Evolutionary conservation across 2,329 filamentous ascomycete species (phyloP), one percentile per base, ranked within the genome.

Genomic region (Aspergillus fijiensis): DNA sequence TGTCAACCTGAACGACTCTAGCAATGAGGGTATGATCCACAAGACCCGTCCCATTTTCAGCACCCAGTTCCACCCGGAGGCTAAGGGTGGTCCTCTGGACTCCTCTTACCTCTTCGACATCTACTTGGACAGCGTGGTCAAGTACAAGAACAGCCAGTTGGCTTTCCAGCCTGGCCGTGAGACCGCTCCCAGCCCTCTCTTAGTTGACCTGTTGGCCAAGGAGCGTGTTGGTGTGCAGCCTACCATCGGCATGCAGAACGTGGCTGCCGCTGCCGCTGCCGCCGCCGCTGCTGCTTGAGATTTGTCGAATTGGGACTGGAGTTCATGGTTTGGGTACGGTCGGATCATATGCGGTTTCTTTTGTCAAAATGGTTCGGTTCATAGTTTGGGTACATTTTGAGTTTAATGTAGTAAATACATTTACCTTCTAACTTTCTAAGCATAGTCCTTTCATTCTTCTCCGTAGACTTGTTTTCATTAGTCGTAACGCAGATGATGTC

Each of bases 31-130:
- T 81, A 92, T 99, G 87, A 92, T 97, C 76, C 95, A 99, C 85
- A 92, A 90, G 80, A 90, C 90, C 60, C 91, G 94, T 39, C 95
- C 95, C 64, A 99, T 99, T 76, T 98, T 99, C 85, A 94, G 91
- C 65, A 96, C 93, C 25, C 95, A 99, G 79, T 99, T 99, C 87
- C 95, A 99, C 76, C 95, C 95, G 16, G 95, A 99, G 81, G 95
- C 95, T 68, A 96, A 96, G 84, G 95, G 95, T 62, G 95, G 95
- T 57, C 95, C 95, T 57, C 90, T 96, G 80, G 95, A 99, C 82
- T 96, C 91, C 65, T 88, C 91, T 2, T 98, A 96, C 80, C 85
- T 99, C 61, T 99, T 99, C 73, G 95, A 99, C 79, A 92, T 91
- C 82, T 99, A 98, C 81, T 82, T 98, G 50, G 87, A 96, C 76